Base-by-base conservation (phyloP, 345 rosid genomes). In the Pugionium dolabratum region DNA sequence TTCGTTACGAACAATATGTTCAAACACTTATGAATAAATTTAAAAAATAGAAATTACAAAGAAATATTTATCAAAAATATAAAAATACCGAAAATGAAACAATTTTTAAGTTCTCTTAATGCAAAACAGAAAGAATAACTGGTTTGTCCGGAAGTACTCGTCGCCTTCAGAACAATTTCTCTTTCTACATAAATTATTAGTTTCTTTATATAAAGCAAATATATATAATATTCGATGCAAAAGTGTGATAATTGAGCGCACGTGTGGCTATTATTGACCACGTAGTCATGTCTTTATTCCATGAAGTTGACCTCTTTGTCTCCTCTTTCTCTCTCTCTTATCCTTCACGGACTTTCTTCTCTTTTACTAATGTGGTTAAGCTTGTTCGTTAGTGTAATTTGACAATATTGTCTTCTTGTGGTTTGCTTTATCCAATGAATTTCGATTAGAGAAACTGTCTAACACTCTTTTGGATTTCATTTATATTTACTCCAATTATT, bases 181-280 rank as follows among this genome's bases (percentile, higher is more conserved):
- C 18, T 18, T 18, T 18, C 18, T 18, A 18, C 18, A 18, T 18
- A 18, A 18, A 18, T 18, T 18, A 18, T 27, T 25, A 45, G 8
- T 44, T 44, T 66, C 50, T 40, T 44, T 18, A 18, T 10, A 3
- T 25, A 43, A 26, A 54, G 2, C 9, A 61, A 35, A 58, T 39
- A 53, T 51, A 44, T 53, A 9, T 60, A 54, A 18, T 18, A 18
- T 18, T 71, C 64, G 62, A 48, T 62, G 65, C 8, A 64, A 33
- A 64, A 41, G 47, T 71, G 66, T 66, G 78, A 79, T 81, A 82
- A 80, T 81, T 71, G 85, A 78, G 84, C 76, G 85, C 88, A 83
- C 88, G 88, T 86, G 88, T 82, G 85, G 76, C 52, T 72, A 59
- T 51, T 72, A 43, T 48, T 77, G 77, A 75, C 83, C 86, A 82